Evolutionary conservation across 2,329 filamentous ascomycete species (phyloP).

Genomic region (Neopestalotiopsis rosae): DNA sequence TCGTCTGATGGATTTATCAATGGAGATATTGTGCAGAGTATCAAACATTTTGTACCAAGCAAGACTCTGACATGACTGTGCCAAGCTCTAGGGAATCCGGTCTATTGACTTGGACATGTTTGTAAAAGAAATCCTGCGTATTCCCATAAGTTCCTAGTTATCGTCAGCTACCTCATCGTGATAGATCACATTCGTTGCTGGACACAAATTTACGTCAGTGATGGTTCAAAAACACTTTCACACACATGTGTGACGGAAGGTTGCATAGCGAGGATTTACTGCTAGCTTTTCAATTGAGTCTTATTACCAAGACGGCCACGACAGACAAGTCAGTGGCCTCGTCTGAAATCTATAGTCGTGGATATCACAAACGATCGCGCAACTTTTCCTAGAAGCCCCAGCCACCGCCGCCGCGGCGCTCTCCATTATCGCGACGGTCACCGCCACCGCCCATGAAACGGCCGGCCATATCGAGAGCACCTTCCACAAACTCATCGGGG

Average conservation of each 20-base stretch:
- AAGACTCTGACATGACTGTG: too few species aligned
- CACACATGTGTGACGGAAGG: background rate
- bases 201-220: too few species aligned
- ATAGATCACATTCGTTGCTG: too few species aligned
- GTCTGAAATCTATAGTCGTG: constrained; percentile 4
- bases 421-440: constrained; percentile 25
- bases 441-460: constrained; percentile 28
- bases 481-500: constrained; percentile 26
- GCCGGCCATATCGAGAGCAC: constrained; percentile 27
- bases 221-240: background rate
- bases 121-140: too few species aligned
- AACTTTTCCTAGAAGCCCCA: constrained; percentile 27
- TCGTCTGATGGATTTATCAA: too few species aligned
- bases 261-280: background rate
- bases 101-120: too few species aligned
- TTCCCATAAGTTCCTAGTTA: too few species aligned
- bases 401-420: constrained; percentile 23
- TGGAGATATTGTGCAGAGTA: too few species aligned
- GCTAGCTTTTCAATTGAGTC: background rate
- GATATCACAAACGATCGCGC: constrained; percentile 14
- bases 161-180: too few species aligned
- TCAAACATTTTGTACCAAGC: background rate
- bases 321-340: constrained; percentile 12
- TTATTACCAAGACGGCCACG: background rate
- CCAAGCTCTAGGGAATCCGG: too few species aligned